These are phyloP conservation scores for Sechiopsis laciniata DNA, from an alignment of 306 rosid species.

Conservation along the genomic window DNA sequence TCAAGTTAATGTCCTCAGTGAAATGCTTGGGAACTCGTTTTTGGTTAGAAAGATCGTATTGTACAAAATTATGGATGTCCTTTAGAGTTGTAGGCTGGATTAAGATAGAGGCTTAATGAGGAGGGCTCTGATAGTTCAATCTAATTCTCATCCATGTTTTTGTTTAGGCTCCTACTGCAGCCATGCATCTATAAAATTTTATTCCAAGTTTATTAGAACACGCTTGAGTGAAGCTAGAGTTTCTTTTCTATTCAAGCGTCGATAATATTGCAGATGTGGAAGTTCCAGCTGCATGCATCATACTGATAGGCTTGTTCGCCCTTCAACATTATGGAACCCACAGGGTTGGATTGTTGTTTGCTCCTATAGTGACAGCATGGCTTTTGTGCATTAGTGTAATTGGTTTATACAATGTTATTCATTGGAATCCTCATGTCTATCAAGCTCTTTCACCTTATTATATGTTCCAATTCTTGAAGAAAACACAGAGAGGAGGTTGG, in stretches of 20 bases:
- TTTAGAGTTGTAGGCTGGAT: background rate
- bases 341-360: conserved; percentile 85
- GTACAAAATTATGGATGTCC: background rate
- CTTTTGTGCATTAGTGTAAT: conserved; percentile 71
- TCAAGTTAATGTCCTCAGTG: conserved; percentile 2
- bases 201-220: background rate
- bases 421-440: conserved; percentile 62
- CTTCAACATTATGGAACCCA: conserved; percentile 97
- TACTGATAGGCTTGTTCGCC: conserved; percentile 71
- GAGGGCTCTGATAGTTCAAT: conserved; percentile 2
- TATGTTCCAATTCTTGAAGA: conserved; percentile 50
- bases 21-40: background rate
- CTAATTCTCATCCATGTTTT: background rate
- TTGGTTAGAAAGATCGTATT: background rate
- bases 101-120: background rate
- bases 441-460: conserved; percentile 73
- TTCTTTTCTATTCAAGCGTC: conserved; percentile 24
- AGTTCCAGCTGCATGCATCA: conserved; percentile 73
- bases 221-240: conserved; percentile 1
- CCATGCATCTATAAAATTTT: background rate
- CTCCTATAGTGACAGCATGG: conserved; percentile 76
- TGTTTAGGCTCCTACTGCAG: background rate
- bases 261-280: conserved; percentile 56
- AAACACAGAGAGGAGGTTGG: conserved; percentile 67
- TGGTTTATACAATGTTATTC: conserved; percentile 68